Base-by-base conservation (phyloP, 2,329 filamentous ascomycete genomes). In the Claviceps sp. region DNA sequence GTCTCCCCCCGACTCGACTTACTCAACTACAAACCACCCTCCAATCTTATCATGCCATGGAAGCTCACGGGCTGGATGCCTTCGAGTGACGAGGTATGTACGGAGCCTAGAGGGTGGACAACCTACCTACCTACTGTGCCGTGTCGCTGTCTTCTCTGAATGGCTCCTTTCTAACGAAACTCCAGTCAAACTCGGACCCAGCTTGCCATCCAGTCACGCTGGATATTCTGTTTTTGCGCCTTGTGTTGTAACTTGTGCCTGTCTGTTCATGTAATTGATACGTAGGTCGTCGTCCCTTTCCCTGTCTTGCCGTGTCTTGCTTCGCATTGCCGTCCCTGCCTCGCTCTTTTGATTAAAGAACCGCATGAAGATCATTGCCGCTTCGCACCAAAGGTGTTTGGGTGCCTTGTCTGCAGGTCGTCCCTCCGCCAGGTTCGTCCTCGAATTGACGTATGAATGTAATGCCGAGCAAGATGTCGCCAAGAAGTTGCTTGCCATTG, bases 11-110 rank as follows among this genome's bases (percentile, higher is more conserved):
- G 36, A 48, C 50, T 38, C 20, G 45, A 38, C n/a, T 24, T 41
- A 44, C 44, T 51, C 48, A 48, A 38, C 45, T 38, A 47, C 43
- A 20, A 34, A 37, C 48, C 48, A 42, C n/a, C 49, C 37, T 54
- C 52, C 49, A 47, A 51, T 51, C 49, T 46, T 47, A 16, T 36
- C 43, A 37, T 42, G 47, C 49, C 45, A 50, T 49, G 49, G 47
- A 42, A 45, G n/a, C 48, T 51, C 48, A 30, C 50, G 47, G 49
- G 49, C 46, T 46, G 36, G 52, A 49, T 47, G 49, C 47, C 45
- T 38, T 24, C 18, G 38, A 40, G 24, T 52, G 53, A 42, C 49
- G 37, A 51, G 18, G 41, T 49, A 41, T 41, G 13, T 42, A 22
- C 50, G 50, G 48, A 51, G 49, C 46, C 52, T 40, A 24, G 42